Base-by-base conservation (phyloP, 192 early-diverging fungal genomes). In the Linnemannia hyalina region DNA sequence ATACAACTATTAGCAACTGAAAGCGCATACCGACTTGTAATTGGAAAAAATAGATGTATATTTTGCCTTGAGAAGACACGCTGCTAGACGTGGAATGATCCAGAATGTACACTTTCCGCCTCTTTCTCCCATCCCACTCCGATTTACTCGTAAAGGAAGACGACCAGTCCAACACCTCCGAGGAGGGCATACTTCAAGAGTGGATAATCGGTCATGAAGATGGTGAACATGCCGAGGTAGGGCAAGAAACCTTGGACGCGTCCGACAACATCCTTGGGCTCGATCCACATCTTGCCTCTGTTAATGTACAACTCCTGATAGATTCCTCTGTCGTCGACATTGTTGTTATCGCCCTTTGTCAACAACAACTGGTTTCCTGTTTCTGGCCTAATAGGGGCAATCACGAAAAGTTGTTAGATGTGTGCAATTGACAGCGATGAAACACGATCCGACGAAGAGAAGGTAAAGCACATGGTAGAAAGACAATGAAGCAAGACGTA, bases 331-430 rank as follows among this genome's bases (percentile, higher is more conserved):
- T 99, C 98, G 88, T 99, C 96, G 0, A 89, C 91, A 42, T 82
- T 86, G 88, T 99, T 99, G 88, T 98, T 96, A 89, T 99, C 98
- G 65, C 98, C 98, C 92, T 99, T 99, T 40, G 98, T 99, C 82
- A 99, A 87, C 60, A 99, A 83, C 78, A 89, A 94, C 88, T 99
- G 97, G 75, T 94, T 94, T 0, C 93, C 95, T n/a, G 93, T 94
- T 20, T 91, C 82, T 26, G 71, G 70, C 18, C 92, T 93, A 77
- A 72, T 38, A 32, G 47, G n/a, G 23, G 40, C 9, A 26, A 3
- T 10, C 10, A 73, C 29, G 74, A 26, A 76, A 52, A 55, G 38
- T 65, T 11, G 26, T 72, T 68, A 76, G 16, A 63, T 20, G 16
- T 32, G 55, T 36, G 10, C 35, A 16, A 23, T 26, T 42, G 55